Evolutionary conservation across 805 yeast genomes (phyloP).

Genomic region (Saturnispora serradocipensis): DNA sequence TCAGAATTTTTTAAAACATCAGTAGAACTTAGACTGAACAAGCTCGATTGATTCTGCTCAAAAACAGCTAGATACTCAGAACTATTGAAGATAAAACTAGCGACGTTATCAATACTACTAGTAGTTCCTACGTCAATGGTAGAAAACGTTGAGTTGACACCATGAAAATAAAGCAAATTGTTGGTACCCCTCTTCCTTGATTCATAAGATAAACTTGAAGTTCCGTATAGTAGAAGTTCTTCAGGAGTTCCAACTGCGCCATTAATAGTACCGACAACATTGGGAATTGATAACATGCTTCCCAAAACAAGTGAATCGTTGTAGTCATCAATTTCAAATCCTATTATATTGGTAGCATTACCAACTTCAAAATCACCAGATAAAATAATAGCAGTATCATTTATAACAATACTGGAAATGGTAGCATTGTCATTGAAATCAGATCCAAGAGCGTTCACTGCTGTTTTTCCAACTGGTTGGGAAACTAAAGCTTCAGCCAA

Average conservation of each 20-base stretch:
- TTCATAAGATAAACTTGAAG: slow-evolving; percentile 1
- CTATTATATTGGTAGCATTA: slow-evolving; percentile 32
- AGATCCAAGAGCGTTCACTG: slow-evolving; percentile 34
- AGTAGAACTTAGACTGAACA: slow-evolving; percentile 35
- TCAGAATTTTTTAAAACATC: slow-evolving; percentile 28
- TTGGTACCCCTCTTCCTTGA: not conserved
- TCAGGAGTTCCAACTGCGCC: slow-evolving; percentile 25
- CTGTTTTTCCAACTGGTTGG: slow-evolving; percentile 37
- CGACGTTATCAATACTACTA: not conserved
- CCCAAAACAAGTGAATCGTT: slow-evolving; percentile 8
- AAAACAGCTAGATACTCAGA: slow-evolving; percentile 36
- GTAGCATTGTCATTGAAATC: slow-evolving; percentile 31
- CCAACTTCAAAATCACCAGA: slow-evolving; percentile 40
- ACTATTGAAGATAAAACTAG: slow-evolving; percentile 27
- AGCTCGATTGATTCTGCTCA: slow-evolving; percentile 16
- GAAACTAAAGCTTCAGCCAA: slow-evolving; percentile 24
- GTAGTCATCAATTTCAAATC: slow-evolving; percentile 21
- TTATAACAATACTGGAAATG: slow-evolving; percentile 28
- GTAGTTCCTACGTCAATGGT: not conserved
- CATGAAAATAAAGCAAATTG: not conserved
- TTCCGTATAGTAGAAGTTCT: slow-evolving; percentile 39
- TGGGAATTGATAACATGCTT: slow-evolving; percentile 17
- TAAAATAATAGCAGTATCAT: slow-evolving; percentile 31
- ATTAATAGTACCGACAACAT: slow-evolving; percentile 34
- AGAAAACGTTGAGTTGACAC: not conserved